A percentile compares a stretch with the other conserved stretches of the same genome.
Conservation (phyloP, 371 early-diverging fungal species). For the Syncephalastrum racemosum region DNA sequence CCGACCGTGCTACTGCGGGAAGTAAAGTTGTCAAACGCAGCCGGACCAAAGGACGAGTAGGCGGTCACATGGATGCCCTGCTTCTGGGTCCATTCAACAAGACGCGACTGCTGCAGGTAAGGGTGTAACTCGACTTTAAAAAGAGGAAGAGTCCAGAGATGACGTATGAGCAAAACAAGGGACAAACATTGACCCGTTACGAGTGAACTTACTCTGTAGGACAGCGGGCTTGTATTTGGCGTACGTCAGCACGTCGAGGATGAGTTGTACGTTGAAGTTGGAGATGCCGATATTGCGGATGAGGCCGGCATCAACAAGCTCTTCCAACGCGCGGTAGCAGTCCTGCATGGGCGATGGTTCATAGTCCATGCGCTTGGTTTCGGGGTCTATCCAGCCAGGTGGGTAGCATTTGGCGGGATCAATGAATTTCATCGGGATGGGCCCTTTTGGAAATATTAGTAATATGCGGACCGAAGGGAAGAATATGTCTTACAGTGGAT, state of each 20-base stretch:
- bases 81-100: conserved; percentile 33
- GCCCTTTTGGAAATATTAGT: conserved; percentile 21
- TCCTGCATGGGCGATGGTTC: conserved; percentile 45
- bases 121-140: conserved; percentile 68
- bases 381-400: conserved; percentile 37
- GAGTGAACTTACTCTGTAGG: conserved; percentile 25
- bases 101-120: conserved; percentile 53
- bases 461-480: neutral
- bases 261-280: conserved; percentile 53
- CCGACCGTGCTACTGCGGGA: conserved; percentile 12
- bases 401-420: conserved; percentile 29
- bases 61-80: conserved; percentile 47
- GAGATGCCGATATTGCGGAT: conserved; percentile 59
- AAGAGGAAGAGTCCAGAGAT: conserved; percentile 22
- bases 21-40: conserved; percentile 29
- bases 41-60: conserved; percentile 46
- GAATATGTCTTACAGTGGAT: conserved; percentile 42
- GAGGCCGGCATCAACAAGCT: conserved; percentile 33
- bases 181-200: too few species aligned
- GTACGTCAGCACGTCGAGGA: conserved; percentile 40
- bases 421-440: conserved; percentile 38
- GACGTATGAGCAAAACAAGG: neutral
- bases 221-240: conserved; percentile 43
- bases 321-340: conserved; percentile 47
- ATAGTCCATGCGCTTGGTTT: conserved; percentile 16